A percentile compares a stretch with the other conserved stretches of the same genome.
These are phyloP conservation scores for Ottelia alismoides DNA, from an alignment of 106 monocot genomes.

Conservation along the genomic window DNA sequence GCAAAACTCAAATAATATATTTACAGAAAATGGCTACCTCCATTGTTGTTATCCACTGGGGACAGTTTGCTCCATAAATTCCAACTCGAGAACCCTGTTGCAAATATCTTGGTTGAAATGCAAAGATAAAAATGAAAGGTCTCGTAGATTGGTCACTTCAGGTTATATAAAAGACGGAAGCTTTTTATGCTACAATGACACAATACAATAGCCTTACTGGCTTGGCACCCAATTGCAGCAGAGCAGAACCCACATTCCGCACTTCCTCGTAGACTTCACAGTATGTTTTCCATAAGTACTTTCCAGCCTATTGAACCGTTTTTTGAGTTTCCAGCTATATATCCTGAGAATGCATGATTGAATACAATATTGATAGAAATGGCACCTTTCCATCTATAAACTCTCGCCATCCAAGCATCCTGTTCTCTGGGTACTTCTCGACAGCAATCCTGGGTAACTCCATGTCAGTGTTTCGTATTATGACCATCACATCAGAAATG, in stretches of 20 bases:
- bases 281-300: constrained; percentile 85
- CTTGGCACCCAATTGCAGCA: constrained; percentile 47
- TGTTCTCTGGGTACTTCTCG: constrained; percentile 48
- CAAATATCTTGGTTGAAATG: too few species aligned
- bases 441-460: constrained; percentile 37
- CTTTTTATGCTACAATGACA: too few species aligned
- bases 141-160: too few species aligned
- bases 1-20: too few species aligned
- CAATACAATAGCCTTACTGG: constrained; percentile 54
- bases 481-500: too few species aligned
- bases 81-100: constrained; percentile 61
- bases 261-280: constrained; percentile 70
- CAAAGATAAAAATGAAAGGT: too few species aligned
- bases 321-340: too few species aligned
- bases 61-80: constrained; percentile 93
- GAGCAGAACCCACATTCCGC: constrained; percentile 63
- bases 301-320: constrained; percentile 62
- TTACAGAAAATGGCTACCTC: constrained; percentile 26
- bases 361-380: neutral
- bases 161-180: too few species aligned
- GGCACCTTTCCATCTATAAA: constrained; percentile 60
- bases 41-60: constrained; percentile 87
- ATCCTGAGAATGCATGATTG: too few species aligned
- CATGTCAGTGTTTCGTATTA: too few species aligned
- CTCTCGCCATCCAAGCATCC: constrained; percentile 93